Base-by-base conservation (phyloP, 2,329 filamentous ascomycete species). In the Ophiocordyceps camponoti-saundersi region DNA sequence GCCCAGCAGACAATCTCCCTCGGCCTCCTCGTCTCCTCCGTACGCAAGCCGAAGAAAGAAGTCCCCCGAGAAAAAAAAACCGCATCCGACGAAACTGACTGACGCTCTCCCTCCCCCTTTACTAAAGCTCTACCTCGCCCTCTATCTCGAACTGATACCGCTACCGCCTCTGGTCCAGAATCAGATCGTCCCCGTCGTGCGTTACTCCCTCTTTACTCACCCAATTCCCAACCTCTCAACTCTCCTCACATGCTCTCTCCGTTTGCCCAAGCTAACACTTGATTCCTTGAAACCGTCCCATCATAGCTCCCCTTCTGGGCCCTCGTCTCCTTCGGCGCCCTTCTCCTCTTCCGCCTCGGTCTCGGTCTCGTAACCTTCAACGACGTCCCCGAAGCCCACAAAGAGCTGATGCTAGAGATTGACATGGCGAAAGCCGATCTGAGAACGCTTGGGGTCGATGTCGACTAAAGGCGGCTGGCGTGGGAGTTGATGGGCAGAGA, bases 301-400 rank as follows among this genome's bases (percentile, higher is more conserved):
- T 1, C 0, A 12, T 55, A 95, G 89, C 77, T 96, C 44, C 92
- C 92, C 48, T 85, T 95, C 70, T 98, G 90, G 85, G 79, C 78
- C 44, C 72, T 96, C 56, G 85, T 98, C 54, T 80, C 85, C 21
- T 89, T 96, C 61, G 92, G 89, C 65, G 84, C 89, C 52, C 89
- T 88, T 67, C 81, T 98, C 20, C 82, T 98, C 53, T 87, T 83
- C 69, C 86, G 87, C 57, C 82, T 98, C 51, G 92, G 92, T 57
- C 84, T 80, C 70, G 92, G 92, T 53, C 85, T 98, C 56, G 73
- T 95, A 61, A 95, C 87, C 48, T 98, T 98, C 75, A 92, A 95
- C 71, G 89, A 96, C 65, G 87, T 93, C 44, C 89, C 90, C 47
- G 77, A 86, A 51, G 92, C 92, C 46, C 84, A 96, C 66, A 78